Evolutionary conservation across 768 basidiomycete species (phyloP), one percentile per base, ranked within the genome.

Genomic region (Trametes maxima): DNA sequence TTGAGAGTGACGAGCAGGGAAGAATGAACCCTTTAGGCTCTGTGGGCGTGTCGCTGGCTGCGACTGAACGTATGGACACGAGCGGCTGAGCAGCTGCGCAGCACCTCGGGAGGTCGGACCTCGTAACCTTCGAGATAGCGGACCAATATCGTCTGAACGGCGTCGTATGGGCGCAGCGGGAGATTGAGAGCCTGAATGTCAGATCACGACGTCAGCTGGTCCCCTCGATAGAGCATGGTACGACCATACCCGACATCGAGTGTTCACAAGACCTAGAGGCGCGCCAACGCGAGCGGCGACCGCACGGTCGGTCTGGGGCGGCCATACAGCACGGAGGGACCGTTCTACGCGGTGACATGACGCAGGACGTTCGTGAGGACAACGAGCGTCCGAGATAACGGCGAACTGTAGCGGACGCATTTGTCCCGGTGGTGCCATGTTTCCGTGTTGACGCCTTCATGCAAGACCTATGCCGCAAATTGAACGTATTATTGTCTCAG

Each of bases 371-470:
- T 11, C 13, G 51, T 11, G 51, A 22, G 51, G 51, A 39, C 19
- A 19, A n/a, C n/a, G 13, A 37, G 28, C 57, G 28, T 39, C 57
- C 57, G 48, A 58, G 57, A 58, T 58, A 58, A 50, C 48, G 47
- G 48, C 48, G 57, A 51, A 37, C 49, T 51, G 35, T 16, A 17
- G n/a, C 14, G 36, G 17, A n/a, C 24, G 1, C 51, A 49, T 35
- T 49, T 49, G 28, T 35, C 47, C 17, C 14, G 47, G 13, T 33
- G 14, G 39, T 40, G 17, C 28, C 28, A 33, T 33, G 28, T 33
- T 33, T 8, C 28, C 28, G 28, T 33, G 28, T 33, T 33, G 28
- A 33, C 22, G 21, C 21, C 21, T 47, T 47, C 46, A 24, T 22
- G 46, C 11, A 24, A 33, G 28, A 3, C 8, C 28, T 33, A 33